Base-by-base conservation (phyloP, 2,329 filamentous ascomycete genomes). In the Epichloe baconii region DNA sequence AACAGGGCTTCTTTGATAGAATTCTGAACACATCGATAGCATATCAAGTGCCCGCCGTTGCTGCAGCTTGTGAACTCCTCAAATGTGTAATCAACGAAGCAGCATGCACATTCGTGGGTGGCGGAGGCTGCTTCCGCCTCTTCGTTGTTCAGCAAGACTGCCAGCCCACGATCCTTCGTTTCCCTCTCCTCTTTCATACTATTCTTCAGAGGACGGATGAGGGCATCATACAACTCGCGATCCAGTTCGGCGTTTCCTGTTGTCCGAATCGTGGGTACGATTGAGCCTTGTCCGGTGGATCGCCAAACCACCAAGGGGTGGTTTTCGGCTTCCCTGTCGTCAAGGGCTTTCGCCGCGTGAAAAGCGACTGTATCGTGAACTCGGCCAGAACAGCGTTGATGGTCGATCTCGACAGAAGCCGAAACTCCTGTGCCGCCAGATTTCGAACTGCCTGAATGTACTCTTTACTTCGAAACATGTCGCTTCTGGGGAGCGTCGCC, bases 1-100 rank as follows among this genome's bases (percentile, higher is more conserved):
- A 95, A 97, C 0, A 97, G 72, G 2, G 90, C 89, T 64, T 97
- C 91, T 47, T 84, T 85, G 53, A 91, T 77, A 11, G 89, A 84
- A 56, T 85, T 81, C 56, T 84, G 83, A 48, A 97, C 83, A 66
- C 93, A 97, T 44, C 79, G 79, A 67, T 90, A 83, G 68, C 87
- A 93, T 50, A 91, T 75, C 62, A 86, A 78, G 67, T 93, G 87
- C 2, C 79, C 82, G 3, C 78, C 74, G 35, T 73, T 67, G 61
- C 78, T 78, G 69, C 87, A 93, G n/a, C 79, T 76, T 0, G 85
- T 80, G 52, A 90, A 77, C 59, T 86, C 79, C 64, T 91, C 85
- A 55, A 90, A 88, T 0, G 83, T 71, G 14, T 75, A 77, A 10
- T 83, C 78, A 11, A 76, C 78, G 64, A 84, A 93, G 68, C 87